Evolutionary conservation across 768 basidiomycete genomes (phyloP).

Genomic region (Pleurotus salmoneostramineus): DNA sequence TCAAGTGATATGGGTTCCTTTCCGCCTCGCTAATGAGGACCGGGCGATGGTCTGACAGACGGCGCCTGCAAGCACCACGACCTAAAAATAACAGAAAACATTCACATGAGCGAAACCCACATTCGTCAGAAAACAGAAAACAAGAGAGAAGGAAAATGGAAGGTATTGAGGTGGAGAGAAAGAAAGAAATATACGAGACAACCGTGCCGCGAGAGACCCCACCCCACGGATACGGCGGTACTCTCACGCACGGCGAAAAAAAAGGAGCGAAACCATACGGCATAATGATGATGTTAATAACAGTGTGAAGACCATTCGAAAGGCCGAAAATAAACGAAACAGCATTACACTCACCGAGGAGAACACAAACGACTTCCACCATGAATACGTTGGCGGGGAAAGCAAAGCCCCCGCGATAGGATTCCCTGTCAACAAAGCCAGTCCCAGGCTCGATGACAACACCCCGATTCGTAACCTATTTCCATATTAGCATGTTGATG

Average conservation of each 20-base stretch:
- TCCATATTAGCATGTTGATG: neutral
- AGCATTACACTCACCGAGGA: slow-evolving; percentile 30
- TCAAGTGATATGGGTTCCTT: slow-evolving; percentile 15
- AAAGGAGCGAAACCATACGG: no score
- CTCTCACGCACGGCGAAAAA: no score
- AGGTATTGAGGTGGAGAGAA: neutral
- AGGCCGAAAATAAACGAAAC: neutral
- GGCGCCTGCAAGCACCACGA: slow-evolving; percentile 29
- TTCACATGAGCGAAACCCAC: neutral
- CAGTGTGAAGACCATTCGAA: neutral
- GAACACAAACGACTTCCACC: slow-evolving; percentile 41
- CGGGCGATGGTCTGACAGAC: slow-evolving; percentile 26
- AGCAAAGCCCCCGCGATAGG: slow-evolving; percentile 51
- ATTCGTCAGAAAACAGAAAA: neutral
- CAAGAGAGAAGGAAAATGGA: neutral
- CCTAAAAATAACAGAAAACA: slow-evolving; percentile 13
- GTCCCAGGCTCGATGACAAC: slow-evolving; percentile 36
- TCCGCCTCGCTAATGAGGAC: slow-evolving; percentile 25
- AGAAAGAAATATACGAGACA: no score
- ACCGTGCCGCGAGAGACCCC: neutral
- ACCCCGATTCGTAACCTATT: slow-evolving; percentile 42
- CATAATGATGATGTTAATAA: neutral
- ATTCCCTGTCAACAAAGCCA: slow-evolving; percentile 45
- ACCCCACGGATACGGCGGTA: neutral
- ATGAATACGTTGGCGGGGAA: slow-evolving; percentile 29